Conservation (phyloP, 306 rosid species). For the Bauhinia variegata region DNA sequence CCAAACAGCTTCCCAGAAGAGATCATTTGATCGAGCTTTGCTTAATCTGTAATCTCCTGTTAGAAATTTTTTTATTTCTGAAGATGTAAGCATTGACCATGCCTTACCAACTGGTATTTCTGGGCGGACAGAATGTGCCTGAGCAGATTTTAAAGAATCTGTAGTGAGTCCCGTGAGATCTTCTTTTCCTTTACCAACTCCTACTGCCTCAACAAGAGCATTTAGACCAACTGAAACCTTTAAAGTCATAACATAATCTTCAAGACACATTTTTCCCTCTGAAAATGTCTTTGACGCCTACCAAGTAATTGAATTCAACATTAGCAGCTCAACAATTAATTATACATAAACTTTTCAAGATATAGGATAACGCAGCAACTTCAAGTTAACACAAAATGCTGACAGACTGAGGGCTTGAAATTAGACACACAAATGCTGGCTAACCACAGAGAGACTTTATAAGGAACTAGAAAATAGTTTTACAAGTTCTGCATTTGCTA, state of each 20-base stretch:
- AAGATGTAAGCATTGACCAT: slow-evolving; percentile 64
- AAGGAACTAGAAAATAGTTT: no score
- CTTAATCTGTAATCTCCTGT: slow-evolving; percentile 87
- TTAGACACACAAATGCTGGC: background rate
- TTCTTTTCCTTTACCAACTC: slow-evolving; percentile 81
- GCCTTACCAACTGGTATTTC: slow-evolving; percentile 92
- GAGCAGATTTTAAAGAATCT: slow-evolving; percentile 63
- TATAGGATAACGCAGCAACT: background rate
- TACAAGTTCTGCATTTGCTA: no score
- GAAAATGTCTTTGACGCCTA: slow-evolving; percentile 69
- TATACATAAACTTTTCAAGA: slow-evolving; percentile 16
- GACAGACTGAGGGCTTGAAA: slow-evolving; percentile 14
- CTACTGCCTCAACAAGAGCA: slow-evolving; percentile 79
- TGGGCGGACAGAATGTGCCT: slow-evolving; percentile 53
- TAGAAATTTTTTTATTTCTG: slow-evolving; percentile 73
- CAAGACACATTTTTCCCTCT: slow-evolving; percentile 72
- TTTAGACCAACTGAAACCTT: slow-evolving; percentile 67
- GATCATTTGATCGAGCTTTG: slow-evolving; percentile 86
- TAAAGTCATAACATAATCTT: slow-evolving; percentile 66
- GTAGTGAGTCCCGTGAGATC: slow-evolving; percentile 67
- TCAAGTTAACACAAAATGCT: slow-evolving; percentile 26
- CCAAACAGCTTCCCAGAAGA: slow-evolving; percentile 99
- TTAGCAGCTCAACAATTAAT: no score
- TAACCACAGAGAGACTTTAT: no score
- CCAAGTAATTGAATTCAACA: slow-evolving; percentile 42